Percentiles rank a stretch among this genome's conserved stretches.
Conservation (phyloP, 495 filamentous ascomycete species). For the Hyaloscypha finlandica region DNA sequence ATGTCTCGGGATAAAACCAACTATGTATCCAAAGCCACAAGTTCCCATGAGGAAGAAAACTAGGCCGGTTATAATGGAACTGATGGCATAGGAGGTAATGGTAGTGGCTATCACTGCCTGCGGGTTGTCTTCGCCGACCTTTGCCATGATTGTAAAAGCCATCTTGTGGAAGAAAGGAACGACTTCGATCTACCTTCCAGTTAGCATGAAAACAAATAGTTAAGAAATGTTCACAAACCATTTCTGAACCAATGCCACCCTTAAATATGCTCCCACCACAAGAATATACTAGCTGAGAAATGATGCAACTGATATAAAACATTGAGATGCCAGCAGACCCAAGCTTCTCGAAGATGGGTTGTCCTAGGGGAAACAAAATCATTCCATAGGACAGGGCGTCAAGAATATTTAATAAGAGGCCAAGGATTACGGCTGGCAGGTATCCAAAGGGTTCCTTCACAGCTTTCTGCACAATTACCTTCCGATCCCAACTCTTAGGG, state of each 20-base stretch:
- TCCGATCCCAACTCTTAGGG: slow-evolving; percentile 73
- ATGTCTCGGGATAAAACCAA: slow-evolving; percentile 94
- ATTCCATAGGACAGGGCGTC: slow-evolving; percentile 96
- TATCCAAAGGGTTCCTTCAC: slow-evolving; percentile 67
- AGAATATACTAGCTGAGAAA: slow-evolving; percentile 92
- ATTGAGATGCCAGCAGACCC: slow-evolving; percentile 95
- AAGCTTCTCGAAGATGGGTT: slow-evolving; percentile 76
- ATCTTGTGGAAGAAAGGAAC: slow-evolving; percentile 98
- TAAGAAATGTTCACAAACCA: slow-evolving; percentile 53
- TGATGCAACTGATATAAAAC: slow-evolving; percentile 96
- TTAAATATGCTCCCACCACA: slow-evolving; percentile 81
- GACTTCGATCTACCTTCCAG: slow-evolving; percentile 68
- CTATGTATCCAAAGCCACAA: slow-evolving; percentile 82
- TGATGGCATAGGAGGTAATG: slow-evolving; percentile 86
- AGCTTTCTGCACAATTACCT: slow-evolving; percentile 61
- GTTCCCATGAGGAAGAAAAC: slow-evolving; percentile 90
- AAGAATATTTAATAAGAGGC: slow-evolving; percentile 86
- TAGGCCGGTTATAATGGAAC: slow-evolving; percentile 84
- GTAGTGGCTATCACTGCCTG: slow-evolving; percentile 89
- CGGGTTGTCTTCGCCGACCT: slow-evolving; percentile 77
- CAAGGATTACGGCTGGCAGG: slow-evolving; percentile 84
- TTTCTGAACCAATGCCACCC: slow-evolving; percentile 93
- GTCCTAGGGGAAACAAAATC: slow-evolving; percentile 92
- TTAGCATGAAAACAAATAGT: background rate
- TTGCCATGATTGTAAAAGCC: slow-evolving; percentile 81